Conservation (phyloP, 2,329 filamentous ascomycete genomes). For the Colletotrichum incanum region DNA sequence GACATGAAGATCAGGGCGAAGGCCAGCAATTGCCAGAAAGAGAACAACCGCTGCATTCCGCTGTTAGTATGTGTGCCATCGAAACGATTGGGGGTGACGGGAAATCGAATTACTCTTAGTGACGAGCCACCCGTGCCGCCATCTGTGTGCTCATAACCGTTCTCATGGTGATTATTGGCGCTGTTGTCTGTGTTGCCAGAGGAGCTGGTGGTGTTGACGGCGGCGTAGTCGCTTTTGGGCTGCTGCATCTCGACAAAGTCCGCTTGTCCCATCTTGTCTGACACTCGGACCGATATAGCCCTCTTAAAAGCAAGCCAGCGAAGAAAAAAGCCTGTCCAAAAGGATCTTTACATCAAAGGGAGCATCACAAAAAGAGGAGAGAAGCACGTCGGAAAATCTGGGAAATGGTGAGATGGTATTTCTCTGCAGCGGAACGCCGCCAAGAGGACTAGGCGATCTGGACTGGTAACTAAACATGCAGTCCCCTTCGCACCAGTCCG, state of each 20-base stretch:
- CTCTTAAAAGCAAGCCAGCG: too few species aligned
- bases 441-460: constrained; percentile 31
- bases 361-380: neutral
- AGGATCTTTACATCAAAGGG: neutral
- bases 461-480: constrained; percentile 24
- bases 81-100: neutral
- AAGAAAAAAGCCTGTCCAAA: too few species aligned
- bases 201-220: constrained; percentile 32
- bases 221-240: constrained; percentile 25
- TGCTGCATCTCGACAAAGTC: constrained; percentile 25
- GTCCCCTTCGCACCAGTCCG: constrained; percentile 32
- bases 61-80: neutral
- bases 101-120: constrained; percentile 10
- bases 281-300: neutral
- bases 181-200: constrained; percentile 26
- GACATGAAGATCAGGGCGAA: constrained; percentile 41
- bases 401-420: neutral
- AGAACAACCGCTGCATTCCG: constrained; percentile 28
- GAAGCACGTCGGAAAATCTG: constrained; percentile 3
- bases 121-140: constrained; percentile 27
- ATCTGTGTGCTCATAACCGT: neutral
- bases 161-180: constrained; percentile 6
- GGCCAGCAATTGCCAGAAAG: constrained; percentile 37
- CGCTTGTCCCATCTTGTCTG: neutral
- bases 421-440: neutral